Percentiles rank a stretch among this genome's conserved stretches.
Evolutionary conservation across 2,329 filamentous ascomycete species (phyloP).

Genomic region (Stemphylium vesicarium): DNA sequence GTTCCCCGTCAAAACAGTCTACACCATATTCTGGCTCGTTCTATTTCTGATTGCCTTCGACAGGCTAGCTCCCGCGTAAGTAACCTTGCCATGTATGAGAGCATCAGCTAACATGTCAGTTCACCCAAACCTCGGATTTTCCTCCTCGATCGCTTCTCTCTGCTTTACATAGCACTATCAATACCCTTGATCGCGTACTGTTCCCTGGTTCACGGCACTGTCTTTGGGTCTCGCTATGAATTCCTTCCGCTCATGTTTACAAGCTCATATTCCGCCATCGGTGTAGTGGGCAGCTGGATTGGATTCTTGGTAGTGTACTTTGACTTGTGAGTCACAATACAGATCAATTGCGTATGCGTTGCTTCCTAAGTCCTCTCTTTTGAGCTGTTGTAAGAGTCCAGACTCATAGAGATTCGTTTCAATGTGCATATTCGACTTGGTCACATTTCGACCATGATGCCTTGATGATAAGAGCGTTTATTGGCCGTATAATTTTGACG

Average conservation of each 20-base stretch:
- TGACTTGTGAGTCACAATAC: constrained; percentile 30
- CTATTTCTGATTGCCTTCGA: constrained; percentile 87
- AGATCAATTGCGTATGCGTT: neutral
- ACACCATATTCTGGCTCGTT: constrained; percentile 91
- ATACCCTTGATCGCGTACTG: constrained; percentile 90
- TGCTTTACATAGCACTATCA: constrained; percentile 86
- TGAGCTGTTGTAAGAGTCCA: neutral
- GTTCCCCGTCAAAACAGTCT: constrained; percentile 91
- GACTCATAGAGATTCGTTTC: neutral
- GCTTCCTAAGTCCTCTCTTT: neutral
- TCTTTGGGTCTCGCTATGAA: constrained; percentile 83
- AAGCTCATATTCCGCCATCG: constrained; percentile 90
- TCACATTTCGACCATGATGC: neutral
- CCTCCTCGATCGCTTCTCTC: constrained; percentile 86
- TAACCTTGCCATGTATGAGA: constrained; percentile 12
- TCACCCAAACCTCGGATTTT: constrained; percentile 82
- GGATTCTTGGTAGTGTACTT: constrained; percentile 95
- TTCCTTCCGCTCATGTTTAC: constrained; percentile 97
- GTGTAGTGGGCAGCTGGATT: constrained; percentile 95
- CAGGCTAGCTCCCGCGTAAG: constrained; percentile 77
- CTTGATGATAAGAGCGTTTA: neutral
- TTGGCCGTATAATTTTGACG: neutral
- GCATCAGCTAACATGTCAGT: constrained; percentile 39
- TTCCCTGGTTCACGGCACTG: constrained; percentile 79
- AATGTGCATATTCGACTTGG: neutral